These are phyloP conservation scores for Phytophthora multivora DNA, from an alignment of 352 stramenopile species.

Conservation along the genomic window DNA sequence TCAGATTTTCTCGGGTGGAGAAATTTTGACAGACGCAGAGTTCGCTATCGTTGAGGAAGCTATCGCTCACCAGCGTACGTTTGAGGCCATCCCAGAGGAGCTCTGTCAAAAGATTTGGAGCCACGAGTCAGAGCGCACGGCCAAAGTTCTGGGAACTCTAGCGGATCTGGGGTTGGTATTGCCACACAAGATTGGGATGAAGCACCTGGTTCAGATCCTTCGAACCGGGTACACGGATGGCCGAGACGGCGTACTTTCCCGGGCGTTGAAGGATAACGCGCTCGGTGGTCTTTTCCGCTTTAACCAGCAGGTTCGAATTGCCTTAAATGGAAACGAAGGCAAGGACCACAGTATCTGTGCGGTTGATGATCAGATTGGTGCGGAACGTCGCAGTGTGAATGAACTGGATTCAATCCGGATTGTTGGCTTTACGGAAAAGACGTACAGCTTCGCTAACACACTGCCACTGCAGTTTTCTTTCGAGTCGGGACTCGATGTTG, in stretches of 20 bases:
- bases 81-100: conserved; percentile 45
- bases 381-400: conserved; percentile 30
- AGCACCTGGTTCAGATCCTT: conserved; percentile 75
- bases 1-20: conserved; percentile 73
- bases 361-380: neutral
- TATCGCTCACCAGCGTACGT: conserved; percentile 46
- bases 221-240: conserved; percentile 70
- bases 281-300: conserved; percentile 73
- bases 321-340: conserved; percentile 46
- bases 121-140: conserved; percentile 70
- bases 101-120: conserved; percentile 72
- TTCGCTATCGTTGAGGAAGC: conserved; percentile 60
- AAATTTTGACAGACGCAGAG: conserved; percentile 57
- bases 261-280: conserved; percentile 76
- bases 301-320: conserved; percentile 50
- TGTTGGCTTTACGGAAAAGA: conserved; percentile 68
- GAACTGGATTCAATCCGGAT: conserved; percentile 45
- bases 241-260: conserved; percentile 62
- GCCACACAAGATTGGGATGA: conserved; percentile 87
- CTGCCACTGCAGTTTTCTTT: conserved; percentile 68
- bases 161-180: conserved; percentile 68
- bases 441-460: conserved; percentile 66
- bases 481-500: conserved; percentile 42
- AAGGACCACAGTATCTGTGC: conserved; percentile 4
- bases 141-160: conserved; percentile 76